Base-by-base conservation (phyloP, 73 alveolate species). In the Paramecium sonneborni region DNA sequence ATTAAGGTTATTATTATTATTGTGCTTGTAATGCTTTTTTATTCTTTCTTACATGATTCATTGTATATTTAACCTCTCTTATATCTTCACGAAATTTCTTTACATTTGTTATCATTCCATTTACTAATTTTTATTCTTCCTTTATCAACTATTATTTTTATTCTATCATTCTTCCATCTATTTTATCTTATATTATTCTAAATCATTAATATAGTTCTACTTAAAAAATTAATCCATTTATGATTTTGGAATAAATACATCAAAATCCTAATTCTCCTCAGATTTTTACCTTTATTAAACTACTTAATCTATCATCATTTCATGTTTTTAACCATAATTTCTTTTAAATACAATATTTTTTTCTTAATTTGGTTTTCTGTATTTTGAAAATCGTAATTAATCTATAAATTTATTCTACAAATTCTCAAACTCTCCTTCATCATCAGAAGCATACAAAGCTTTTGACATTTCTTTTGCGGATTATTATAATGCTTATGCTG, bases 391-490 rank as follows among this genome's bases (percentile, higher is more conserved):
- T 41, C 69, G 30, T 8, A 39, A 12, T 76, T 76, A 39, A 76
- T 41, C 69, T 3, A 76, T 76, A 20, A 38, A 76, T 39, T 38
- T 76, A 76, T 76, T 37, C 34, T 76, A 24, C 11, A 76, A 12
- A 23, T 76, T 38, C 21, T 34, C 70, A 37, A 76, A 76, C 11
- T 76, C 88, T 18, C 46, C 62, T 76, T 41, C 69, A 12, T 76
- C 88, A 76, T 39, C 88, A 30, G 44, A 26, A 11, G 38, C 38
- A 41, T 39, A 35, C 23, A 76, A 39, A 8, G 62, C 26, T 76
- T 38, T 76, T 32, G 88, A 76, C 88, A 76, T 76, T 38, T 76
- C 88, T 18, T 76, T 76, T 12, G 88, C 88, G 14, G 88, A 26
- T 18, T 18, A 24, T 38, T 76, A 39, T 37, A 76, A 39, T 8